These are phyloP conservation scores for Aspergillus sp. DNA, from an alignment of 2,329 filamentous ascomycete species.

Conservation along the genomic window DNA sequence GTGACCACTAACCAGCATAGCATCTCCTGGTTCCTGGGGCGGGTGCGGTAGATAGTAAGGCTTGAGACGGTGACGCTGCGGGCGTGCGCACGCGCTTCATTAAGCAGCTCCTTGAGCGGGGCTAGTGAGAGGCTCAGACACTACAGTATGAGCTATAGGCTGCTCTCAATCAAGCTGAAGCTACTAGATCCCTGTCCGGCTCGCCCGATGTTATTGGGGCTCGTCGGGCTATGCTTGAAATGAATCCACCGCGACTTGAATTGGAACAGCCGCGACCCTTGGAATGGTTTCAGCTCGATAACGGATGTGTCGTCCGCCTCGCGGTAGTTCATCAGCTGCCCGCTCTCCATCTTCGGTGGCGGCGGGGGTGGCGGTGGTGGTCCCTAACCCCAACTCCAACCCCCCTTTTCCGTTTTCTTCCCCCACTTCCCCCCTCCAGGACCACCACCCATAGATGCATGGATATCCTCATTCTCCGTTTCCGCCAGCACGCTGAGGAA, in stretches of 20 bases:
- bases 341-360: not conserved
- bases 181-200: not conserved
- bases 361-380: not conserved
- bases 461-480: not conserved
- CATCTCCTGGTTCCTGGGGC: slow-evolving; percentile 39
- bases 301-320: slow-evolving; percentile 1
- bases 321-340: not conserved
- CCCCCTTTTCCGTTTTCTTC: no score
- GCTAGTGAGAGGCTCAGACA: slow-evolving; percentile 21
- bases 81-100: slow-evolving; percentile 59
- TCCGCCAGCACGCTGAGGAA: slow-evolving; percentile 58
- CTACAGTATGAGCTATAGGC: slow-evolving; percentile 18
- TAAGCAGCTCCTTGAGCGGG: slow-evolving; percentile 29
- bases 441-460: no score
- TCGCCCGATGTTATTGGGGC: not conserved
- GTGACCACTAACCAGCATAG: slow-evolving; percentile 62
- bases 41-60: slow-evolving; percentile 62
- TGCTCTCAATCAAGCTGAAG: no score
- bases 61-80: slow-evolving; percentile 42
- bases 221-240: slow-evolving; percentile 1
- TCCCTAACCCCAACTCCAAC: no score
- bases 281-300: slow-evolving; percentile 32
- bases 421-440: no score
- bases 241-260: slow-evolving; percentile 23
- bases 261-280: slow-evolving; percentile 22